Conservation (phyloP, 257 asterid species). For the Primulina tabacum region DNA sequence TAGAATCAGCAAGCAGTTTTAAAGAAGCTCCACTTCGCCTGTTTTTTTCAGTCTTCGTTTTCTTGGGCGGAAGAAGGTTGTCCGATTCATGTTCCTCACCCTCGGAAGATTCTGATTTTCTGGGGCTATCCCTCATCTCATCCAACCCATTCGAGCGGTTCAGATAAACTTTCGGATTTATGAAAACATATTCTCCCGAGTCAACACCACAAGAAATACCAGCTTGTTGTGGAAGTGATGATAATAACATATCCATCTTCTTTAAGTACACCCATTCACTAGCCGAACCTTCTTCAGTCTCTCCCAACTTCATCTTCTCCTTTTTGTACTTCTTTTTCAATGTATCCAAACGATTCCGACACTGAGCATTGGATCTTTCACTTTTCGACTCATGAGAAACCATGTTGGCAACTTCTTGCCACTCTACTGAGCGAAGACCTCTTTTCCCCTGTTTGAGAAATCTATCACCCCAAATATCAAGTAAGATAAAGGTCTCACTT, state of each 20-base stretch:
- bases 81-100: slow-evolving; percentile 50
- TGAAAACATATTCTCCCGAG: slow-evolving; percentile 70
- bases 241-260: slow-evolving; percentile 67
- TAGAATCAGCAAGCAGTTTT: slow-evolving; percentile 73
- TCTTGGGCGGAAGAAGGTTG: slow-evolving; percentile 46
- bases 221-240: slow-evolving; percentile 39
- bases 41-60: slow-evolving; percentile 28
- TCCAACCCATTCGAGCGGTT: slow-evolving; percentile 62
- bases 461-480: slow-evolving; percentile 51
- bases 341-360: slow-evolving; percentile 53
- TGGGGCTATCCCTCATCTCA: slow-evolving; percentile 84
- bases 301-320: slow-evolving; percentile 46
- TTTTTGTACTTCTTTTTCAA: slow-evolving; percentile 52
- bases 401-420: slow-evolving; percentile 53
- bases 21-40: slow-evolving; percentile 34
- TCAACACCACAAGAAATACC: slow-evolving; percentile 77
- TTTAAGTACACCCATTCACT: slow-evolving; percentile 77
- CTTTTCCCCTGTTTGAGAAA: slow-evolving; percentile 51
- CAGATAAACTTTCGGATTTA: slow-evolving; percentile 51
- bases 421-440: slow-evolving; percentile 53
- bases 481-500: slow-evolving; percentile 43
- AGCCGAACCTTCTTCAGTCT: slow-evolving; percentile 19
- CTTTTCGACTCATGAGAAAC: slow-evolving; percentile 39
- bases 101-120: slow-evolving; percentile 48
- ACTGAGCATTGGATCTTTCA: slow-evolving; percentile 50